phyloP scores from a whole-genome alignment of 495 filamentous ascomycete genomes.

The Niebla homalea region DNA sequence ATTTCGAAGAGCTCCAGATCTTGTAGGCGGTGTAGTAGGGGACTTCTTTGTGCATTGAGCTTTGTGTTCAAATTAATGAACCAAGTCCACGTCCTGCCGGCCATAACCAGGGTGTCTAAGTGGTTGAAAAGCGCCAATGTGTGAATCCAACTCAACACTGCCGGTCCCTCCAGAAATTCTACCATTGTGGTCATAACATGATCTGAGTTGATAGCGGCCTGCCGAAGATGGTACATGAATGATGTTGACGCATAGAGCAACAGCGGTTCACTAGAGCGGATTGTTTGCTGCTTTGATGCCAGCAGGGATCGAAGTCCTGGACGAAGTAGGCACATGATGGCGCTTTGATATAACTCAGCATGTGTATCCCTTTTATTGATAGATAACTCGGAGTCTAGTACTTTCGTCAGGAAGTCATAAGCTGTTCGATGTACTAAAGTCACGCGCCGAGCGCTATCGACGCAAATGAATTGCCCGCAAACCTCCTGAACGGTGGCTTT shows the following conservation, averaged over 20 bases:
- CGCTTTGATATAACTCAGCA: conserved; percentile 6
- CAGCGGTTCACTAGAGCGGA: conserved; percentile 1
- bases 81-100: conserved; percentile 4
- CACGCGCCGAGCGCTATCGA: conserved; percentile 18
- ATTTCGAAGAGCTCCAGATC: conserved; percentile 20
- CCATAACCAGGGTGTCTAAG: conserved; percentile 8
- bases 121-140: conserved; percentile 5
- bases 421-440: conserved; percentile 27
- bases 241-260: conserved; percentile 10
- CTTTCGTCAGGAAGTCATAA: conserved; percentile 18
- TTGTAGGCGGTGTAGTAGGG: conserved; percentile 4
- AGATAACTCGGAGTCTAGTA: neutral
- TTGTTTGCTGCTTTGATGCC: neutral
- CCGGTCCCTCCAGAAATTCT: conserved; percentile 11
- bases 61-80: conserved; percentile 5
- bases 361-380: conserved; percentile 5
- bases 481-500: conserved; percentile 18
- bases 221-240: conserved; percentile 11
- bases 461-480: conserved; percentile 26
- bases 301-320: neutral
- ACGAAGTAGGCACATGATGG: conserved; percentile 7
- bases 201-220: neutral
- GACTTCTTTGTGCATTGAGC: conserved; percentile 6
- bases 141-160: conserved; percentile 20
- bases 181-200: neutral